Base-by-base conservation (phyloP, 2,329 filamentous ascomycete genomes). In the Exophiala viscosa region DNA sequence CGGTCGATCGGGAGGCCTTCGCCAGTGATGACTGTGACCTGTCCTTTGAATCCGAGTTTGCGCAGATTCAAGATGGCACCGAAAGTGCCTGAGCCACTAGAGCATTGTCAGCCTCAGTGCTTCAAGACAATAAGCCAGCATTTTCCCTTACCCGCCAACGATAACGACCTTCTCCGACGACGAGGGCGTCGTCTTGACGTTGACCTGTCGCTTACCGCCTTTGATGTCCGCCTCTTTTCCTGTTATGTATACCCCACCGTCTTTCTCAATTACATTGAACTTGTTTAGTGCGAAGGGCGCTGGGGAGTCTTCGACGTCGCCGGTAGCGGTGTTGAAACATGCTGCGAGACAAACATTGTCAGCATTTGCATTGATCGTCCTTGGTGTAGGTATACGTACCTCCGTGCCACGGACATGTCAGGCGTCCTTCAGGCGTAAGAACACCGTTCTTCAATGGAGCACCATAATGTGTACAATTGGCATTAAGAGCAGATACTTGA, bases 391-490 rank as follows among this genome's bases (percentile, higher is more conserved):
- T 43, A 14, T 45, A 69, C 77, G 60, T 68, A 93, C 89, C 90
- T 75, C 92, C 92, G 69, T 97, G 92, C 93, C 93, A 97, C 3
- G 92, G 90, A 69, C 93, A 99, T 5, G 89, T 96, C 57, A 99
- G 72, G 45, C 90, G 81, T 4, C 93, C 93, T 61, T 87, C 85
- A 2, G 83, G 82, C 6, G 88, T 88, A 58, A 99, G 73, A 6
- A 97, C 85, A 48, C 93, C 93, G 62, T 92, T 90, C 48, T 84
- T 83, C 60, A 99, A 73, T 11, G 93, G 93, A 36, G 92, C 93
- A 32, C 93, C 92, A 68, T 95, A 97, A 73, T 97, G 92, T 11
- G 82, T 85, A 67, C 93, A 99, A 62, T 86, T 93, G 35, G 89
- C 76, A 33, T 88, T 90, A 33, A 95, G 70, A 28, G 91, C 93